Evolutionary conservation across 208 protist species (phyloP).

Genomic region (Trypanosoma melophagium): DNA sequence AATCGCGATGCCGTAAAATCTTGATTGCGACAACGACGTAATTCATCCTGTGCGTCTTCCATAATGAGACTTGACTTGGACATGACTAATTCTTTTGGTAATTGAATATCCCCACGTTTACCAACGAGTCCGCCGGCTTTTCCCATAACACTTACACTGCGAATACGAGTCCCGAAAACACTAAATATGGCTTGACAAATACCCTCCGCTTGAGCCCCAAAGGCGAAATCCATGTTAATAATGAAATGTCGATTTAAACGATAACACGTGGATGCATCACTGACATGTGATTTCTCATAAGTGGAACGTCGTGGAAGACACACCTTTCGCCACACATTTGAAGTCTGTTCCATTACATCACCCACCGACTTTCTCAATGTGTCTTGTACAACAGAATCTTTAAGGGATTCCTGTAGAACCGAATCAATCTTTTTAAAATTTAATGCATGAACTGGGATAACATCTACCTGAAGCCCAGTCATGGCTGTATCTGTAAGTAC

Average conservation of each 20-base stretch:
- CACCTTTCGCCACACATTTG: not conserved
- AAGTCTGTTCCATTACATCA: conserved; percentile 9
- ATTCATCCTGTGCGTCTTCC: conserved; percentile 83
- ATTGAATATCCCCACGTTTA: conserved; percentile 86
- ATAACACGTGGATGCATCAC: conserved; percentile 31
- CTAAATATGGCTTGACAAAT: conserved; percentile 79
- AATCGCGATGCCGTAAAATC: conserved; percentile 56
- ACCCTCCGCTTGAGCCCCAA: conserved; percentile 86
- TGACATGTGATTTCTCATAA: not conserved
- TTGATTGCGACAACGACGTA: conserved; percentile 82
- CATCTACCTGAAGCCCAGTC: conserved; percentile 85
- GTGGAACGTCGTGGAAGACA: not conserved
- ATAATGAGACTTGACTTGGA: conserved; percentile 83
- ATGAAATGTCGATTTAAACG: conserved; percentile 72
- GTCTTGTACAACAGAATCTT: conserved; percentile 46
- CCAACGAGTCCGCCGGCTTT: conserved; percentile 88
- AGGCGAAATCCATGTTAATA: conserved; percentile 92
- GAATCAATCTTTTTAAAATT: conserved; percentile 67
- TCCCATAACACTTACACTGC: conserved; percentile 86
- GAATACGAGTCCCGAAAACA: conserved; percentile 79
- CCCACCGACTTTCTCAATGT: conserved; percentile 29
- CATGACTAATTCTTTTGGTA: conserved; percentile 81
- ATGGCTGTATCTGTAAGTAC: conserved; percentile 81
- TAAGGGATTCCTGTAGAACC: conserved; percentile 45
- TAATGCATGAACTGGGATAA: conserved; percentile 68